Conservation (phyloP, 371 early-diverging fungal species). For the Mucor racemosus region DNA sequence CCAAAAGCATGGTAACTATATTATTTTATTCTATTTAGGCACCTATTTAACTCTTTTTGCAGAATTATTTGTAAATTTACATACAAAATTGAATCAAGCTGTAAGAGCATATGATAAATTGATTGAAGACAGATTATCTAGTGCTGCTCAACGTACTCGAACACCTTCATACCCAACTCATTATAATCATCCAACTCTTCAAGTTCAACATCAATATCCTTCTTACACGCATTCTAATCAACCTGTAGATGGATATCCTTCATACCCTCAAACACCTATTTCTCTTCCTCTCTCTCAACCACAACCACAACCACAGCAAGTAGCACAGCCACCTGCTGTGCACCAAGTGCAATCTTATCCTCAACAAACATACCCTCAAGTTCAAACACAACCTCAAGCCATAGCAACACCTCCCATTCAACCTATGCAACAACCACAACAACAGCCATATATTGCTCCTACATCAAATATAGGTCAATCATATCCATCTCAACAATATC, state of each 20-base stretch:
- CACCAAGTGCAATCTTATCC: constrained; percentile 12
- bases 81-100: constrained; percentile 76
- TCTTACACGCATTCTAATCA: background rate
- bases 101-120: constrained; percentile 82
- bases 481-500: background rate
- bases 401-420: background rate
- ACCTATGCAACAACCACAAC: constrained; percentile 7
- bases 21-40: no score
- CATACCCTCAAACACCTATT: constrained; percentile 2
- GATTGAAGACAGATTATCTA: constrained; percentile 67
- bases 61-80: constrained; percentile 58
- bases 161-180: background rate
- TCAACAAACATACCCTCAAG: constrained; percentile 19
- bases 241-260: background rate
- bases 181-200: background rate
- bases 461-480: background rate
- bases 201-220: background rate
- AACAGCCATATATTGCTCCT: background rate
- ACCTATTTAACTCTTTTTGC: constrained; percentile 22
- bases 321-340: background rate
- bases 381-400: background rate
- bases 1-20: constrained; percentile 51
- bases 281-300: constrained; percentile 19
- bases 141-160: constrained; percentile 28
- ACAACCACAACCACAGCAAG: background rate